These are phyloP conservation scores for Actinomortierella wolfii DNA, from an alignment of 371 early-diverging fungal genomes.

Conservation along the genomic window DNA sequence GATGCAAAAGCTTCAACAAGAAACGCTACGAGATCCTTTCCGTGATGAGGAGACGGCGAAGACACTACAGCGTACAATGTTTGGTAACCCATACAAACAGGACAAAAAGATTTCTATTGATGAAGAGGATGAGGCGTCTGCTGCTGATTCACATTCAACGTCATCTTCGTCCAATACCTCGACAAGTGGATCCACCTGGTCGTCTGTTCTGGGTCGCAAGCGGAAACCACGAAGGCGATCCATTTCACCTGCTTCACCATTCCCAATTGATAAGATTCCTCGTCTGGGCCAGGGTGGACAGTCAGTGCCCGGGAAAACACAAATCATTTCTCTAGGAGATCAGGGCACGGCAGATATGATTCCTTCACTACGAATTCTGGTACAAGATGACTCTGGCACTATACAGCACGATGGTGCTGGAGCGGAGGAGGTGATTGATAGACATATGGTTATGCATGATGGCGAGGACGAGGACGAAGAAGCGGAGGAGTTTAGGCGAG, in stretches of 20 bases:
- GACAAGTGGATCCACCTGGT: conserved; percentile 29
- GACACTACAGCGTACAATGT: conserved; percentile 59
- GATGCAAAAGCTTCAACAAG: conserved; percentile 52
- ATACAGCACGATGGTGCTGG: too few relatives aligned
- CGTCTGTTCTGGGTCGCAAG: conserved; percentile 37
- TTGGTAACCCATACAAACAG: conserved; percentile 71
- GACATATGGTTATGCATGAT: conserved; percentile 40
- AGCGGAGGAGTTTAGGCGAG: conserved; percentile 42
- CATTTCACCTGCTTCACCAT: conserved; percentile 28
- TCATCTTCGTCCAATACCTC: conserved; percentile 26
- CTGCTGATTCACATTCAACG: conserved; percentile 10
- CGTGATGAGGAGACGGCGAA: conserved; percentile 62
- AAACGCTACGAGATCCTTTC: conserved; percentile 61
- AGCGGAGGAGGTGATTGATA: conserved; percentile 1
- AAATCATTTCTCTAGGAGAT: conserved; percentile 19
- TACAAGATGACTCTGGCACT: conserved; percentile 33
- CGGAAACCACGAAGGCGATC: conserved; percentile 41
- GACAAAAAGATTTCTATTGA: conserved; percentile 40
- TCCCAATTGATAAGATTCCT: conserved; percentile 35
- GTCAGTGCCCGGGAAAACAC: conserved; percentile 25
- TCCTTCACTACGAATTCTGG: conserved; percentile 19
- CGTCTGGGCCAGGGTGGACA: conserved; percentile 22
- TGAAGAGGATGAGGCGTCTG: conserved; percentile 38
- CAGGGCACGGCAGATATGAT: background rate
- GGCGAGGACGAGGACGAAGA: conserved; percentile 43